Base-by-base conservation (phyloP, 2,329 filamentous ascomycete genomes). In the Fusarium newnesense region DNA sequence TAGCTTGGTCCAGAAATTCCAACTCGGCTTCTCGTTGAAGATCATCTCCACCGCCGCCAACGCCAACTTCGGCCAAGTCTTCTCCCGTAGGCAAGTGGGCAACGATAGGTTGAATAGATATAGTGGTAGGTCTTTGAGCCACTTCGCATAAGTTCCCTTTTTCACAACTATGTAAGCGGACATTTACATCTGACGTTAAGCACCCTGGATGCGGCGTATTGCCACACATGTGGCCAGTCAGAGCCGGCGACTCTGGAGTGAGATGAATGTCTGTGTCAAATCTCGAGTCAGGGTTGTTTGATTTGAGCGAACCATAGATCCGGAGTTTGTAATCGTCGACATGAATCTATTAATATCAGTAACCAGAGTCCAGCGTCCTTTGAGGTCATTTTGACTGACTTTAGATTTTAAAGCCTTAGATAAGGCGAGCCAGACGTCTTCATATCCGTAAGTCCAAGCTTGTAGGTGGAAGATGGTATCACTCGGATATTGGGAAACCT, bases 381-480 rank as follows among this genome's bases (percentile, higher is more conserved):
- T 5, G 18, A 26, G 28, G 3, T 10, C 11, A 28, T 2, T 4
- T 11, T 13, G 18, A 10, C 77, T 64, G 81, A 92, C 91, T 78
- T 86, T 87, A 7, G 91, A 92, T 10, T 89, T 83, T 1, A 98
- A 84, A 16, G 90, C 89, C 28, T 91, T 88, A 0, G 94, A 91
- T 2, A 98, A 83, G 1, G 94, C 92, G 66, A 95, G 85, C 95
- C 95, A 98, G 0, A 97, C 94, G 59, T 97, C 93, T 79, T 98
- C 95, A 72, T 98, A 97, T 1, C 87, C 87, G 78, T 96, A 96
- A 0, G 96, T 98, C 95, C 95, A 97, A 2, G 94, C 90, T 64
- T 95, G 90, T 50, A 98, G 87, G 80, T 97, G 93, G 77, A 97
- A 98, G 2, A 92, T 80, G 0, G 94, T 97, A 43, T 94, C 89